These are phyloP conservation scores for Trypanosoma congolense DNA, from an alignment of 208 protist genomes.

Conservation along the genomic window DNA sequence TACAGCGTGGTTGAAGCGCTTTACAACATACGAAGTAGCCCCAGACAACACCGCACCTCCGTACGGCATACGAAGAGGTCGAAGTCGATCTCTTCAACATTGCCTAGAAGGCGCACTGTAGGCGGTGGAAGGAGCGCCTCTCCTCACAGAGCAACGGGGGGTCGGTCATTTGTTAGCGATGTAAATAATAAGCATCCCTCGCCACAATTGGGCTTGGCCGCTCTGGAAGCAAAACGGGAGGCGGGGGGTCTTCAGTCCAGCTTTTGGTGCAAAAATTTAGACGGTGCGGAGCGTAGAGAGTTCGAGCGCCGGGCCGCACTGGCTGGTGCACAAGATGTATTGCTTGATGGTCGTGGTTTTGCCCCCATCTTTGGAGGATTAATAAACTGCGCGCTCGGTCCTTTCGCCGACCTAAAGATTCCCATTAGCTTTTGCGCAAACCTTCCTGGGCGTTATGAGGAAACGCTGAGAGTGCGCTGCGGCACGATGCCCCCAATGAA, in stretches of 20 bases:
- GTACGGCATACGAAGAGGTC: neutral
- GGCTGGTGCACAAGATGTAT: conserved; percentile 44
- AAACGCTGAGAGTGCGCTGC: conserved; percentile 57
- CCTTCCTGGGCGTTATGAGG: conserved; percentile 74
- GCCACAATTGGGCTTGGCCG: neutral
- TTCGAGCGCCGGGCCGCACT: conserved; percentile 45
- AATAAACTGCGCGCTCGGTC: conserved; percentile 15
- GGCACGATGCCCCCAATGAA: conserved; percentile 34
- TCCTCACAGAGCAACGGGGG: too few relatives aligned
- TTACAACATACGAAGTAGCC: neutral
- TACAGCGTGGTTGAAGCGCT: conserved; percentile 20
- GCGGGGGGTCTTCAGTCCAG: conserved; percentile 11
- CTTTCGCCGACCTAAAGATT: conserved; percentile 31
- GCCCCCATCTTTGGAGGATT: conserved; percentile 30
- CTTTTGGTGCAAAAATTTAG: conserved; percentile 67
- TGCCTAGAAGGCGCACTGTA: neutral
- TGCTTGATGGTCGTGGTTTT: conserved; percentile 77
- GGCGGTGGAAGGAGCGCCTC: too few relatives aligned
- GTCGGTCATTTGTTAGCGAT: neutral
- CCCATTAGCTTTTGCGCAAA: conserved; percentile 49
- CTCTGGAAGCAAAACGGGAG: neutral
- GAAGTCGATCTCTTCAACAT: neutral
- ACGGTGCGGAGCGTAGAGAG: conserved; percentile 53
- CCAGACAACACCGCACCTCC: neutral
- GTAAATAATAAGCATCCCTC: neutral